These are phyloP conservation scores for Isatis tinctoria DNA, from an alignment of 345 rosid genomes.

Conservation along the genomic window DNA sequence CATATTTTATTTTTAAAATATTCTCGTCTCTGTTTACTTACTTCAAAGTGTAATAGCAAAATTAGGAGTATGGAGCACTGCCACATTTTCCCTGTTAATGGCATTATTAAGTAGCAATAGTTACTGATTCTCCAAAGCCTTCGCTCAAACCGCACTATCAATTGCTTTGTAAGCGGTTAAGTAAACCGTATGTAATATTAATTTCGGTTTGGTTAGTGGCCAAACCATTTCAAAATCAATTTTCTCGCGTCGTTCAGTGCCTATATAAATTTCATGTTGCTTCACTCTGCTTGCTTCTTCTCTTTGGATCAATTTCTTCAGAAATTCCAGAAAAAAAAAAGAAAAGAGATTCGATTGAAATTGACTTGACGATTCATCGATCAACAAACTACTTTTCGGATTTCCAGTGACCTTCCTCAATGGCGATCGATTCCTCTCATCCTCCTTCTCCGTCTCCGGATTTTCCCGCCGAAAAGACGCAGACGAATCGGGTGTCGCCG, in stretches of 20 bases:
- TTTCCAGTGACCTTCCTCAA: conserved; percentile 3
- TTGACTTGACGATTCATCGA: background rate
- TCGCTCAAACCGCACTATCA: background rate
- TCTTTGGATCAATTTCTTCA: background rate
- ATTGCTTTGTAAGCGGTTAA: background rate
- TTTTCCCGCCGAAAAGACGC: conserved; percentile 24
- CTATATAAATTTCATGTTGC: background rate
- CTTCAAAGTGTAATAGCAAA: no score
- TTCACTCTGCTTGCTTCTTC: background rate
- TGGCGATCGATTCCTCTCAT: background rate
- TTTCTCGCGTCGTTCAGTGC: background rate
- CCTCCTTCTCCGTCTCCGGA: conserved; percentile 11
- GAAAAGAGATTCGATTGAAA: background rate
- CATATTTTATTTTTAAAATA: no score
- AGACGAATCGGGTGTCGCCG: conserved; percentile 17
- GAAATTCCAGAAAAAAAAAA: no score
- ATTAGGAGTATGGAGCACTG: no score
- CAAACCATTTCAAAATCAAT: background rate
- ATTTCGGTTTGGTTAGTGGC: background rate
- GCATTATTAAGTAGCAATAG: no score
- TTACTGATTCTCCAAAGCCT: no score
- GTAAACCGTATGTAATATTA: background rate
- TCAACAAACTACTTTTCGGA: background rate
- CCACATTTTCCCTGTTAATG: no score
- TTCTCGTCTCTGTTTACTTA: no score